A percentile compares a stretch with the other conserved stretches of the same genome.
These are phyloP conservation scores for Ceratopteris richardii DNA, from an alignment of 75 land plant species.

Conservation along the genomic window DNA sequence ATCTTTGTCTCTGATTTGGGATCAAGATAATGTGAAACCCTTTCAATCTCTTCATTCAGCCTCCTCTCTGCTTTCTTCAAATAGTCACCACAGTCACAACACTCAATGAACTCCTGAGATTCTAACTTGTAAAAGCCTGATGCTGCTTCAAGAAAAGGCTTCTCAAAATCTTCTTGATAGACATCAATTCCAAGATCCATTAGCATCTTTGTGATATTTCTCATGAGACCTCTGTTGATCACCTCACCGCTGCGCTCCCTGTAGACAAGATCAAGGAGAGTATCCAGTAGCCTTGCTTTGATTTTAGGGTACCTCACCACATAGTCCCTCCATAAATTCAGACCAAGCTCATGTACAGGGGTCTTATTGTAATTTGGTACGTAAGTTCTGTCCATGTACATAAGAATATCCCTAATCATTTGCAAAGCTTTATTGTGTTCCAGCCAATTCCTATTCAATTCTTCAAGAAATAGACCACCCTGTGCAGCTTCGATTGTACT, in stretches of 20 bases:
- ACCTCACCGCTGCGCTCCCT: slow-evolving; percentile 86
- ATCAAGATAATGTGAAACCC: slow-evolving; percentile 85
- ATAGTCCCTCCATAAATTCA: slow-evolving; percentile 89
- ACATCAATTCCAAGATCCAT: slow-evolving; percentile 79
- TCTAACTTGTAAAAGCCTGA: slow-evolving; percentile 77
- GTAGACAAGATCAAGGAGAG: slow-evolving; percentile 82
- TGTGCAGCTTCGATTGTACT: slow-evolving; percentile 79
- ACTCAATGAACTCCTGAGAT: slow-evolving; percentile 89
- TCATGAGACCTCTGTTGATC: slow-evolving; percentile 87
- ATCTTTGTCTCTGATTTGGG: slow-evolving; percentile 63
- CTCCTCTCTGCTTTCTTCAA: slow-evolving; percentile 87
- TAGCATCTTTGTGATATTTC: slow-evolving; percentile 85
- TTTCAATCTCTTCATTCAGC: slow-evolving; percentile 91
- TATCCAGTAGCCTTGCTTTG: slow-evolving; percentile 51
- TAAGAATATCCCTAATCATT: slow-evolving; percentile 96
- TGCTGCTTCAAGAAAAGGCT: slow-evolving; percentile 77
- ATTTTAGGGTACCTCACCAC: slow-evolving; percentile 70
- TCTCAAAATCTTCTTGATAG: slow-evolving; percentile 93
- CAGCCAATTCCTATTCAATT: slow-evolving; percentile 78
- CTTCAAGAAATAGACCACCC: slow-evolving; percentile 87
- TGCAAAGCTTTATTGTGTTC: slow-evolving; percentile 97
- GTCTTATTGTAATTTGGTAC: slow-evolving; percentile 63
- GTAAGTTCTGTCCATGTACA: slow-evolving; percentile 98
- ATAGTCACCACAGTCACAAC: slow-evolving; percentile 94
- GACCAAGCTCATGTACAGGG: slow-evolving; percentile 93